A percentile compares a stretch with the other conserved stretches of the same genome.
These are phyloP conservation scores for Aspergillus neotritici DNA, from an alignment of 2,329 filamentous ascomycete species.

Conservation along the genomic window DNA sequence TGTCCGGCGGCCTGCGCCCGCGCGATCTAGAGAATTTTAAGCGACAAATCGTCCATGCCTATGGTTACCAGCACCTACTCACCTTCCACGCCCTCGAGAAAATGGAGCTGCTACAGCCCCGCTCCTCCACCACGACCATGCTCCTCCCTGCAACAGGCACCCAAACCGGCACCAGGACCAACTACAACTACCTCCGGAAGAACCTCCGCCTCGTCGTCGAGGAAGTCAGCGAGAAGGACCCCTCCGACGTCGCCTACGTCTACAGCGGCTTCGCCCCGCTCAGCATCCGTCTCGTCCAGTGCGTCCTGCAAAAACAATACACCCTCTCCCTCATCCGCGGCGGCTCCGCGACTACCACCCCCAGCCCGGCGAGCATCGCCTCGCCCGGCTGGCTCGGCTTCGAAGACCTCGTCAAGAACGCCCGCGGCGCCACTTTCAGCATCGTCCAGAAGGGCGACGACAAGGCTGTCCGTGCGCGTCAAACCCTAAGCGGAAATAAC, in stretches of 20 bases:
- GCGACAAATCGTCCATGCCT: constrained; percentile 80
- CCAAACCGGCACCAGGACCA: constrained; percentile 67
- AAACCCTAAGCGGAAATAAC: constrained; percentile 69
- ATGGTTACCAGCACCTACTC: constrained; percentile 89
- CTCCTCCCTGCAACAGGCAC: constrained; percentile 70
- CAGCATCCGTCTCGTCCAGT: constrained; percentile 85
- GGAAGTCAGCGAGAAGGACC: constrained; percentile 91
- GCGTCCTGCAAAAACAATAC: constrained; percentile 84
- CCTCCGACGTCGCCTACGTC: constrained; percentile 93
- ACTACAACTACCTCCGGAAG: constrained; percentile 84
- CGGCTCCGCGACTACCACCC: constrained; percentile 44
- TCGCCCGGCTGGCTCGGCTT: constrained; percentile 88
- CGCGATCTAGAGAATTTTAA: constrained; percentile 89
- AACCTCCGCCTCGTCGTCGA: constrained; percentile 85
- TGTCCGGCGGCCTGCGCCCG: constrained; percentile 79
- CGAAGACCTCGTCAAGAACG: constrained; percentile 83
- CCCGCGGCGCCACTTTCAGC: constrained; percentile 83
- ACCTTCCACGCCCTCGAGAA: constrained; percentile 86
- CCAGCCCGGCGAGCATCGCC: constrained; percentile 50
- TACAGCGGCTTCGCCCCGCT: constrained; percentile 96
- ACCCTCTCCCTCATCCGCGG: constrained; percentile 66
- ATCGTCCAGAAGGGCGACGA: constrained; percentile 88
- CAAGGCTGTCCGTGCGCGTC: constrained; percentile 80
- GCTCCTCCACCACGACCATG: constrained; percentile 69
- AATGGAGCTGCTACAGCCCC: constrained; percentile 74